phyloP scores from a whole-genome alignment of 768 basidiomycete species.

The Phlegmacium glaucopus region DNA sequence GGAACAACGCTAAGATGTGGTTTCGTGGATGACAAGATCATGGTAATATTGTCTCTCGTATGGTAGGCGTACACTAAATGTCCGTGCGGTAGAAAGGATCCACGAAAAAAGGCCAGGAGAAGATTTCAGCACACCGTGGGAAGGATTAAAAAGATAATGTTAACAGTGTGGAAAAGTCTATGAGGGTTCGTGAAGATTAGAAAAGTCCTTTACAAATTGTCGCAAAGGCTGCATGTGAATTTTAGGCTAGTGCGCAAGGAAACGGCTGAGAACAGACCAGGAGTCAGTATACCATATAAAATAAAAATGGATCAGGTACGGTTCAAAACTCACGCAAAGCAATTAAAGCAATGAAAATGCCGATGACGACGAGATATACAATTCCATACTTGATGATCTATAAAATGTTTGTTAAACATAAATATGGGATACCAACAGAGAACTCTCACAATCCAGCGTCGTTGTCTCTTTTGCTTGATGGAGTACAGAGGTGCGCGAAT shows the following conservation, averaged over 20 bases:
- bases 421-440: slow-evolving; percentile 1
- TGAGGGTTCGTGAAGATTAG: slow-evolving; percentile 32
- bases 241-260: slow-evolving; percentile 58
- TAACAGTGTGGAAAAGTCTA: slow-evolving; percentile 27
- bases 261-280: slow-evolving; percentile 39
- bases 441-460: slow-evolving; percentile 79
- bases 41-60: slow-evolving; percentile 33
- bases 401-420: slow-evolving; percentile 10
- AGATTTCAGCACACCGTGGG: slow-evolving; percentile 26
- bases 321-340: slow-evolving; percentile 65
- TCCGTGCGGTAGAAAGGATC: slow-evolving; percentile 37
- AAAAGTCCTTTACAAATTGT: slow-evolving; percentile 54
- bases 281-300: slow-evolving; percentile 7
- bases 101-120: slow-evolving; percentile 36
- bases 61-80: slow-evolving; percentile 46
- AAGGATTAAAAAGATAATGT: slow-evolving; percentile 27
- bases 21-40: slow-evolving; percentile 21
- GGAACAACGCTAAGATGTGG: background rate
- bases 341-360: slow-evolving; percentile 73
- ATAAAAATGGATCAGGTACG: slow-evolving; percentile 5
- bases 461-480: slow-evolving; percentile 84
- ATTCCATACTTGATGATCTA: slow-evolving; percentile 83
- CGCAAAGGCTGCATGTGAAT: slow-evolving; percentile 64
- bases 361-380: slow-evolving; percentile 67
- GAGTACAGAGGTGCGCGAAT: slow-evolving; percentile 91